Percentiles rank a stretch among this genome's conserved stretches.
Conservation (phyloP, 495 filamentous ascomycete species). For the Annulohypoxylon bovei region DNA sequence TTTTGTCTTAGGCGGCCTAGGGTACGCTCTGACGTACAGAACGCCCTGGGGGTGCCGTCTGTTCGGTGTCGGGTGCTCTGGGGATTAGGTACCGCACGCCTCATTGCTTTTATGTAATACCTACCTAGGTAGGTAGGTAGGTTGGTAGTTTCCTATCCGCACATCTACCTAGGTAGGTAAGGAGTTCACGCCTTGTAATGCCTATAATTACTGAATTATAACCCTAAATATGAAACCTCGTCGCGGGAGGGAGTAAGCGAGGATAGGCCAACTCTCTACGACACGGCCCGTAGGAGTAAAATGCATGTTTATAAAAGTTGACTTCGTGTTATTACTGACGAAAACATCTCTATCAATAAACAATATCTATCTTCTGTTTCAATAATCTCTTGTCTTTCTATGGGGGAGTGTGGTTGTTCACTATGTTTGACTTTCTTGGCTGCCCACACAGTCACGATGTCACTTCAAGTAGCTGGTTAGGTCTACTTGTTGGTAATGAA, state of each 20-base stretch:
- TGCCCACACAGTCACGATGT: too few relatives aligned
- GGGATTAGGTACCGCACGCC: neutral
- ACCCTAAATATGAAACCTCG: slow-evolving; percentile 6
- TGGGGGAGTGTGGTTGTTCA: neutral
- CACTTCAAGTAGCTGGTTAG: neutral
- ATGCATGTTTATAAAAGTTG: neutral
- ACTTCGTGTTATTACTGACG: neutral
- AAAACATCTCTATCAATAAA: neutral
- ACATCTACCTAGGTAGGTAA: neutral
- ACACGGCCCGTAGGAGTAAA: neutral
- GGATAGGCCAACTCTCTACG: neutral
- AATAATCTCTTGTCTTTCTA: neutral
- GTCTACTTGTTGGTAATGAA: neutral
- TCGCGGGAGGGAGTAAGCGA: slow-evolving; percentile 19
- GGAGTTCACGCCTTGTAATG: neutral
- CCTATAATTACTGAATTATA: slow-evolving; percentile 18
- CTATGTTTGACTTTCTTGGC: neutral
- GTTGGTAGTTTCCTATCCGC: neutral
- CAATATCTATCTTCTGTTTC: neutral
- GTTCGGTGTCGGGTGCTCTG: neutral
- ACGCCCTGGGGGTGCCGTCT: neutral
- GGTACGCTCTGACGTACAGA: slow-evolving; percentile 26
- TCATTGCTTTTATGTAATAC: neutral
- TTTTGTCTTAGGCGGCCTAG: neutral
- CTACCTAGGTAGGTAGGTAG: too few relatives aligned